A percentile compares a stretch with the other conserved stretches of the same genome.
These are phyloP conservation scores for Durio zibethinus DNA, from an alignment of 345 rosid genomes.

Conservation along the genomic window DNA sequence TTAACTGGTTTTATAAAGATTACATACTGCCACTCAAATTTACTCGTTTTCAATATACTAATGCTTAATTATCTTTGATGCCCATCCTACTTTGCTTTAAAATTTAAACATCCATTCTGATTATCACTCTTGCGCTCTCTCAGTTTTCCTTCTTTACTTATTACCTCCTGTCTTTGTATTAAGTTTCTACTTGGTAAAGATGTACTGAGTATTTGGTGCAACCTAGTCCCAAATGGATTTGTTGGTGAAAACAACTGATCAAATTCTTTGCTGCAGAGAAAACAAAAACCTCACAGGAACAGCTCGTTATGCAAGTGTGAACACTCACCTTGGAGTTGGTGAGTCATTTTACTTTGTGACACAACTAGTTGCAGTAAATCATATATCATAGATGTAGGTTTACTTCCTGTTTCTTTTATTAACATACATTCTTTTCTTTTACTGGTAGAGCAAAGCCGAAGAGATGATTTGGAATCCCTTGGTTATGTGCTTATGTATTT, in stretches of 20 bases:
- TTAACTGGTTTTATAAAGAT: not conserved
- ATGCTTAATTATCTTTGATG: not conserved
- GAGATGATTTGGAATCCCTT: constrained; percentile 91
- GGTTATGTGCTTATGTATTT: constrained; percentile 91
- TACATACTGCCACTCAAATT: not conserved
- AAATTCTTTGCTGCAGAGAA: constrained; percentile 44
- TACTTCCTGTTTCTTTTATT: not conserved
- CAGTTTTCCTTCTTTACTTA: not conserved
- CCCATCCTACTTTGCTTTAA: not conserved
- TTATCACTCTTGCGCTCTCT: not conserved
- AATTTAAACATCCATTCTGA: not conserved
- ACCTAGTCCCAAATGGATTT: constrained; percentile 8
- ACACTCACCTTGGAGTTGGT: constrained; percentile 87
- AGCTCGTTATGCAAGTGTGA: constrained; percentile 89
- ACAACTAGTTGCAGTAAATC: constrained; percentile 1
- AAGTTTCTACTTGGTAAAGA: not conserved
- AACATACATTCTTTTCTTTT: constrained; percentile 13
- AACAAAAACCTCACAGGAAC: constrained; percentile 89
- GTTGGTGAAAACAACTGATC: constrained; percentile 2
- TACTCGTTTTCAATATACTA: not conserved
- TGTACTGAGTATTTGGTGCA: not conserved
- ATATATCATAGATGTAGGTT: not conserved
- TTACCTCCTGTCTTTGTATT: not conserved
- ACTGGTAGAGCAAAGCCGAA: constrained; percentile 76
- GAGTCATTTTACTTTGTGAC: constrained; percentile 23